Evolutionary conservation across 169 alveolate genomes (phyloP).

Genomic region (Eimeria zaria): DNA sequence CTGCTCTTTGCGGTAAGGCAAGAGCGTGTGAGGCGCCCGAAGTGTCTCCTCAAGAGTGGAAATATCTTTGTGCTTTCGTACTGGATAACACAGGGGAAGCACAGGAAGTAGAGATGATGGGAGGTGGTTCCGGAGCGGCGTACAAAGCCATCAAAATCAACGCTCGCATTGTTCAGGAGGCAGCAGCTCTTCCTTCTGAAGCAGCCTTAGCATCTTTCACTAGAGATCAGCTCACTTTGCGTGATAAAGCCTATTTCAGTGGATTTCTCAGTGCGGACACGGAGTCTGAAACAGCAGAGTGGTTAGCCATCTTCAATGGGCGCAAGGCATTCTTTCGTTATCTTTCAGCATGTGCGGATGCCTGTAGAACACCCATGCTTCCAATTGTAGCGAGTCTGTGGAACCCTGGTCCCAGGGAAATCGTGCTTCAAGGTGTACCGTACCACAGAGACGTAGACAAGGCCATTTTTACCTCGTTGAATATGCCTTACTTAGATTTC

Average conservation of each 20-base stretch:
- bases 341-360: conserved; percentile 28
- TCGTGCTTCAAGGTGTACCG: conserved; percentile 53
- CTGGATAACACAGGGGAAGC: conserved; percentile 64
- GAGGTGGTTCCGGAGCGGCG: not conserved
- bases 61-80: conserved; percentile 35
- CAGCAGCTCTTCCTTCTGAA: conserved; percentile 18
- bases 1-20: conserved; percentile 35
- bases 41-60: conserved; percentile 32
- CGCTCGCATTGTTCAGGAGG: conserved; percentile 24
- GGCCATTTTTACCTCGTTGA: conserved; percentile 34
- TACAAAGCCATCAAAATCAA: conserved; percentile 60
- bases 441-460: conserved; percentile 28
- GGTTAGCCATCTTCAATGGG: conserved; percentile 45
- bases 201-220: not conserved
- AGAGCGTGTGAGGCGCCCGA: not conserved
- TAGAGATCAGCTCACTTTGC: conserved; percentile 20
- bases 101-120: not conserved
- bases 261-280: conserved; percentile 71
- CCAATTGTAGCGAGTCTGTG: conserved; percentile 60
- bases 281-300: conserved; percentile 53
- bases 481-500: conserved; percentile 42
- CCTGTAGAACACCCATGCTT: not conserved
- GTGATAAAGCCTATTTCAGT: conserved; percentile 31
- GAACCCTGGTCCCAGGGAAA: conserved; percentile 69
- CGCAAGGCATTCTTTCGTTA: conserved; percentile 60